Evolutionary conservation across 768 basidiomycete species (phyloP), one percentile per base, ranked within the genome.

Genomic region (Calocera cornea): DNA sequence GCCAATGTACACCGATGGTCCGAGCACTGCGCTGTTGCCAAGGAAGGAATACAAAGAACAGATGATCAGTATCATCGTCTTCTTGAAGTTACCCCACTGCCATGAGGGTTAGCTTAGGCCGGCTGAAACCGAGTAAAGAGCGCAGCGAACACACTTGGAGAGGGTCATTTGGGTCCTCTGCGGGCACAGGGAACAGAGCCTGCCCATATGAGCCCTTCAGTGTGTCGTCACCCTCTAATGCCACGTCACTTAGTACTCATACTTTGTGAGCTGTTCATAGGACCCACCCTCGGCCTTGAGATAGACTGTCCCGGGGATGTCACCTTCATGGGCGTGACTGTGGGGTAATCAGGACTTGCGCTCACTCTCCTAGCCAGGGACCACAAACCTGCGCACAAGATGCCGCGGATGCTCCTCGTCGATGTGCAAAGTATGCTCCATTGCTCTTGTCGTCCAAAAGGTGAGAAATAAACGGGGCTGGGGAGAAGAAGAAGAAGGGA

Each of bases 281-380:
- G 19, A 33, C 54, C 31, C 31, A 60, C 54, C 54, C 54, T 60
- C 27, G 29, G 54, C 66, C 27, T 67, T 63, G 54, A 67, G 27
- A 54, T 67, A 54, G 50, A 67, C 66, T 7, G 66, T 67, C 29
- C 66, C 66, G 22, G 66, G 66, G 50, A 67, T 63, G 66, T 67
- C 66, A 33, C 40, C 54, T 31, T 67, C 66, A 54, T 67, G 66
- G 19, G 66, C 66, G 34, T 67, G 66, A 60, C 54, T 60, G 31
- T 5, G 5, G 36, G 5, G 36, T 14, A 14, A 38, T 38, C 36
- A 38, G 36, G 36, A 38, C n/a, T 38, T 5, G 36, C 36, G 14
- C 7, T 38, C 36, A 38, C 36, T 8, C 31, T 29, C 16, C 54
- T 60, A 19, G 24, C 14, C 27, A 19, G 16, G 27, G 54, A 60